Conservation (phyloP, 2,329 filamentous ascomycete species). For the Ophiostoma populinum region DNA sequence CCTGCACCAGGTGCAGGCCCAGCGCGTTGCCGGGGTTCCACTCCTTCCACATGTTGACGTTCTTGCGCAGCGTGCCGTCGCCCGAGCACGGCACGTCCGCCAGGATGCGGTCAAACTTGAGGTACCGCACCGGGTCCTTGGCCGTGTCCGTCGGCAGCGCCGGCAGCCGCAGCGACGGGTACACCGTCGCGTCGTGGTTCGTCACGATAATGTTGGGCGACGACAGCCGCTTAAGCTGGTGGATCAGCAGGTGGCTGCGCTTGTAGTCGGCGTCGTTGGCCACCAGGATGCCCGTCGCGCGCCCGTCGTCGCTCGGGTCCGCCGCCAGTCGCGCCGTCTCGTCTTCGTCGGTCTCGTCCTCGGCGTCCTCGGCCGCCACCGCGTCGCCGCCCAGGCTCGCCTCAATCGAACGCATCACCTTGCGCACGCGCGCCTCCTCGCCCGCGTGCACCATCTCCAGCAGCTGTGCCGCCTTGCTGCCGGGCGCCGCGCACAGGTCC, state of each 20-base stretch:
- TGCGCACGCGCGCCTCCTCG: slow-evolving; percentile 70
- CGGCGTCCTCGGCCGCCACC: slow-evolving; percentile 26
- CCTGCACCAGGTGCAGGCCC: slow-evolving; percentile 73
- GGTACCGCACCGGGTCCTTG: slow-evolving; percentile 32
- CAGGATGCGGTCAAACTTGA: slow-evolving; percentile 93
- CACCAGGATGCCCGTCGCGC: slow-evolving; percentile 79
- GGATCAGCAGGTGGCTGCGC: slow-evolving; percentile 89
- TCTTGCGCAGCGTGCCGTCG: slow-evolving; percentile 88
- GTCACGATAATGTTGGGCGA: slow-evolving; percentile 94
- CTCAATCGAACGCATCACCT: slow-evolving; percentile 41
- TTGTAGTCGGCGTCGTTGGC: slow-evolving; percentile 97
- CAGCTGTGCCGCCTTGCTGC: slow-evolving; percentile 90
- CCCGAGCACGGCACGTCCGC: slow-evolving; percentile 95
- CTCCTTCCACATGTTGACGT: slow-evolving; percentile 83
- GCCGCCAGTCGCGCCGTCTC: slow-evolving; percentile 31
- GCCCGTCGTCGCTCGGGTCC: slow-evolving; percentile 57
- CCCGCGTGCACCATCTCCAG: slow-evolving; percentile 87
- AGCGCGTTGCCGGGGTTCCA: slow-evolving; percentile 81
- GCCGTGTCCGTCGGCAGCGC: slow-evolving; percentile 27
- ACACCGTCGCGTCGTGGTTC: slow-evolving; percentile 94
- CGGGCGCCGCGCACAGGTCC: slow-evolving; percentile 91
- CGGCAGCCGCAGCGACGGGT: slow-evolving; percentile 78
- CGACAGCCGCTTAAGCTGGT: slow-evolving; percentile 92
- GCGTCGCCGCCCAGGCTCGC: slow-evolving; percentile 36
- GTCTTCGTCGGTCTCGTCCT: slow-evolving; percentile 17